These are phyloP conservation scores for Torulaspora microellipsoides DNA, from an alignment of 805 yeast species.

Conservation along the genomic window DNA sequence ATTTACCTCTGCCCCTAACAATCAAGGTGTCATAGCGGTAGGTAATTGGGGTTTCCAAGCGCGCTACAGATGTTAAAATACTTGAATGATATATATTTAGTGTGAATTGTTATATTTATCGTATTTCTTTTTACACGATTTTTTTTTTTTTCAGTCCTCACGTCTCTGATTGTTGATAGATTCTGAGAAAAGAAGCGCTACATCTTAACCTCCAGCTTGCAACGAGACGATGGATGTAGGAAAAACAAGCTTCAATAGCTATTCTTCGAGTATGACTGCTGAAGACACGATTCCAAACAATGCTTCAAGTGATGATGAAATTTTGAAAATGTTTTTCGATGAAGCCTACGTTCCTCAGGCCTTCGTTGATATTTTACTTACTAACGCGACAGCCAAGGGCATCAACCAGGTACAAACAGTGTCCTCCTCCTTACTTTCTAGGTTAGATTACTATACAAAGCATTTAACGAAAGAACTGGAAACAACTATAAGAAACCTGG, in stretches of 20 bases:
- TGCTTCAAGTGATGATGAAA: slow-evolving; percentile 32
- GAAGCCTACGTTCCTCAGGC: slow-evolving; percentile 59
- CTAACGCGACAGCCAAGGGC: slow-evolving; percentile 34
- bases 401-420: slow-evolving; percentile 43
- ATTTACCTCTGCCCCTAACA: slow-evolving; percentile 7
- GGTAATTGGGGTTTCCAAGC: slow-evolving; percentile 23
- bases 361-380: slow-evolving; percentile 58
- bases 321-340: slow-evolving; percentile 64
- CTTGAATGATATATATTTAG: no score
- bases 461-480: slow-evolving; percentile 54
- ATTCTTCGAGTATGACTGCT: not conserved
- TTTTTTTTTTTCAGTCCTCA: no score
- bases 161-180: no score
- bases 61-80: slow-evolving; percentile 2
- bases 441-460: slow-evolving; percentile 58
- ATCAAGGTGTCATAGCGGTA: slow-evolving; percentile 14
- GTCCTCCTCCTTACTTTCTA: slow-evolving; percentile 50
- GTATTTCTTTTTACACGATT: no score
- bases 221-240: no score
- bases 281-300: not conserved
- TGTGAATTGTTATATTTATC: no score
- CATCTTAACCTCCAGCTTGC: no score
- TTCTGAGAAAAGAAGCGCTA: no score
- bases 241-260: no score
- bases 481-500: slow-evolving; percentile 44